Evolutionary conservation across 805 yeast genomes (phyloP), one percentile per base, ranked within the genome.

Genomic region (Yamadazyma phyllophila): DNA sequence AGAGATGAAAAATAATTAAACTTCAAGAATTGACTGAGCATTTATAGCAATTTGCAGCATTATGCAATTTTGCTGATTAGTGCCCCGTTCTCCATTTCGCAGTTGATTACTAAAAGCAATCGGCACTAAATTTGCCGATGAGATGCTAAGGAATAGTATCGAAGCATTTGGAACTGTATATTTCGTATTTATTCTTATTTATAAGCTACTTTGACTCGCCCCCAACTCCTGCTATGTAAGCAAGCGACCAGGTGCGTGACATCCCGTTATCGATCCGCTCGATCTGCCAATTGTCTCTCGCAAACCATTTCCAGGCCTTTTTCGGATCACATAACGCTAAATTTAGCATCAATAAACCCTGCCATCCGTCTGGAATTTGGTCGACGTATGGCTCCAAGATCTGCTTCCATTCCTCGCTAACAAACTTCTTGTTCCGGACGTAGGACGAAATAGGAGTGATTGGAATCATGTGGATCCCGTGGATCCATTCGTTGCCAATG

Each of bases 231-330:
- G 79, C 96, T 38, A 88, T 74, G 53, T 78, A 87, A 0, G 96
- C 82, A 51, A 90, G 69, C 10, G 91, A 83, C 96, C 96, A 90
- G 0, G 97, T 85, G 50, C 82, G 69, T 24, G 92, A 82, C 74
- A 89, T 92, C 2, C 97, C 97, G 46, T 80, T 79, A 57, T 91
- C 97, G 39, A 91, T 77, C 52, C 74, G 76, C 3, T 62, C 56
- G n/a, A 69, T 66, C 37, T 70, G 59, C 75, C 88, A 90, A 45
- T 66, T 68, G 5, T 69, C 54, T 29, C 77, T 59, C 1, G 82
- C 60, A 54, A 71, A 71, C 74, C 74, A 71, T 31, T 60, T 51
- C 76, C 76, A 71, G 1, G 74, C 50, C 9, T 43, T 27, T 30
- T 61, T 54, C 1, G 97, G 91, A 58, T 90, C 87, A 56, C 65